These are phyloP conservation scores for Zygosaccharomyces bailii DNA, from an alignment of 805 yeast species.

Conservation along the genomic window DNA sequence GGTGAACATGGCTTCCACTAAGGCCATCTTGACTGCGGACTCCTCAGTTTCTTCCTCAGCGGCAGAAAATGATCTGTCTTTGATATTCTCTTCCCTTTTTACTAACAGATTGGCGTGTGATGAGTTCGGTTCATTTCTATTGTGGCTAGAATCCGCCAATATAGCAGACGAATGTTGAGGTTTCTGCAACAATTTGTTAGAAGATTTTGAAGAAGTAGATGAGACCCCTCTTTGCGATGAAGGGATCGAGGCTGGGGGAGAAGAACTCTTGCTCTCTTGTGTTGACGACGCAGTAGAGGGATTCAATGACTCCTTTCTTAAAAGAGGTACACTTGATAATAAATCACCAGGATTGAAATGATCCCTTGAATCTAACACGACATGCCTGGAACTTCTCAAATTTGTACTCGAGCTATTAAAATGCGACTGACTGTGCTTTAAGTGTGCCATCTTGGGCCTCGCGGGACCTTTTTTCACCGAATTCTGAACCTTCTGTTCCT, in stretches of 20 bases:
- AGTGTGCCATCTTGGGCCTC: slow-evolving; percentile 11
- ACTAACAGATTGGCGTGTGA: slow-evolving; percentile 1
- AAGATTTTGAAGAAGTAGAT: slow-evolving; percentile 9
- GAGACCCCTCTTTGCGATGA: slow-evolving; percentile 8
- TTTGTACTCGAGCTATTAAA: slow-evolving; percentile 10
- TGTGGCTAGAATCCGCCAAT: slow-evolving; percentile 2
- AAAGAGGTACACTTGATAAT: slow-evolving; percentile 72
- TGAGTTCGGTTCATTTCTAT: slow-evolving; percentile 2
- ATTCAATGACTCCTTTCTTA: slow-evolving; percentile 36
- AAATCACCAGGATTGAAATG: slow-evolving; percentile 80
- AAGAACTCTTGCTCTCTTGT: slow-evolving; percentile 8
- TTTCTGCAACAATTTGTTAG: slow-evolving; percentile 4
- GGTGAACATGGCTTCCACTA: slow-evolving; percentile 67
- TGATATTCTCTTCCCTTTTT: slow-evolving; percentile 25
- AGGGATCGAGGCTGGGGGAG: slow-evolving; percentile 8
- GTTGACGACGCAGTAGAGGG: slow-evolving; percentile 1
- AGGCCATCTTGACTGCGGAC: slow-evolving; percentile 54
- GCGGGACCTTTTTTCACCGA: slow-evolving; percentile 4
- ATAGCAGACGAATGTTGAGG: slow-evolving; percentile 10
- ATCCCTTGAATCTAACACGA: slow-evolving; percentile 52
- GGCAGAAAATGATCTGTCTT: slow-evolving; percentile 42
- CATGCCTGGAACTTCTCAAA: slow-evolving; percentile 42
- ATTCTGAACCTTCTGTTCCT: slow-evolving; percentile 10
- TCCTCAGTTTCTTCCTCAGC: slow-evolving; percentile 73
- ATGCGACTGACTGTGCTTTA: slow-evolving; percentile 9